Percentiles rank a stretch among this genome's conserved stretches.
phyloP scores from a whole-genome alignment of 768 basidiomycete genomes.

The Sarcomyxa edulis region DNA sequence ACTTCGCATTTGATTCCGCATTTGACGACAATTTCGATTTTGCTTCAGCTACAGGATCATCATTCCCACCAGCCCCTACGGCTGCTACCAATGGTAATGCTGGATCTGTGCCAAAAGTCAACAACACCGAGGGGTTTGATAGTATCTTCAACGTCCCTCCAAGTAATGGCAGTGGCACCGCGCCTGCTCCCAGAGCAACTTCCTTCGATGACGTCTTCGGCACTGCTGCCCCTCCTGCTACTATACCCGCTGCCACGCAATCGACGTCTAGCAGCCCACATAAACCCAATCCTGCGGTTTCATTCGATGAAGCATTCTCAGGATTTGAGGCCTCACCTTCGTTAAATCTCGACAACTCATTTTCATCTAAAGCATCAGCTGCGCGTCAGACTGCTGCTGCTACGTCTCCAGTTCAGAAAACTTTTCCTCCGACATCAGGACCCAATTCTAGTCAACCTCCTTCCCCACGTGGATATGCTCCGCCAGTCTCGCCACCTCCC shows the following conservation, averaged over 20 bases:
- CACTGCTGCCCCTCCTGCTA: slow-evolving; percentile 2
- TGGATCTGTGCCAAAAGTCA: background rate
- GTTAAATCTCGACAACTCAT: slow-evolving; percentile 32
- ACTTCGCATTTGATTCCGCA: slow-evolving; percentile 60
- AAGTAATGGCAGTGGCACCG: slow-evolving; percentile 5
- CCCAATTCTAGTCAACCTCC: slow-evolving; percentile 27
- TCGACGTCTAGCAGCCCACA: slow-evolving; percentile 2
- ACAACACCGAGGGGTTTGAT: slow-evolving; percentile 24
- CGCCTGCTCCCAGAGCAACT: background rate
- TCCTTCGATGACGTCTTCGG: slow-evolving; percentile 51
- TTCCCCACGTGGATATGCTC: slow-evolving; percentile 21
- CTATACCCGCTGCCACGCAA: background rate
- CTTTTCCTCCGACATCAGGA: slow-evolving; percentile 27
- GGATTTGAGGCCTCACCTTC: slow-evolving; percentile 35
- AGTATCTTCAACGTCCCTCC: slow-evolving; percentile 20
- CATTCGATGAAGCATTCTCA: slow-evolving; percentile 57
- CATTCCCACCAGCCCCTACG: slow-evolving; percentile 22
- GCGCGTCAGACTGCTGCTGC: slow-evolving; percentile 8
- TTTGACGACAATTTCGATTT: slow-evolving; percentile 63
- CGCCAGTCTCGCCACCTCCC: slow-evolving; percentile 36
- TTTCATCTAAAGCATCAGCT: slow-evolving; percentile 8
- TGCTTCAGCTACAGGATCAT: slow-evolving; percentile 28
- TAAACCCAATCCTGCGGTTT: slow-evolving; percentile 9
- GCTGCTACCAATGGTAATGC: slow-evolving; percentile 14
- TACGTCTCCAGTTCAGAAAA: slow-evolving; percentile 16